Base-by-base conservation (phyloP, 805 yeast species). In the Candida oleophila region DNA sequence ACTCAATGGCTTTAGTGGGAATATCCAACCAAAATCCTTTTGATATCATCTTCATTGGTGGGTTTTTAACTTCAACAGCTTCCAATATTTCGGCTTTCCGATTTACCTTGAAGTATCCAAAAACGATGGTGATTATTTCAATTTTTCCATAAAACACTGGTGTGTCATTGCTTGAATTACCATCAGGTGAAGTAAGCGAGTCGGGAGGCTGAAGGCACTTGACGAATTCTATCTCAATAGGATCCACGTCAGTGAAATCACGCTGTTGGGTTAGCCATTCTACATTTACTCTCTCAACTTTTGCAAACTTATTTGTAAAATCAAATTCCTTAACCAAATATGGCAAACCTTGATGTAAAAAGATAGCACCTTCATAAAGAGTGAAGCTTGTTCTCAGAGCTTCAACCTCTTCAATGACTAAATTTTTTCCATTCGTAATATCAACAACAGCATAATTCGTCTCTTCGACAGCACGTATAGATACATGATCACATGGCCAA, bases 1-100 rank as follows among this genome's bases (percentile, higher is more conserved):
- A 49, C 1, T 81, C 82, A 12, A 91, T 58, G 0, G 89, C 87
- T n/a, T 57, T 56, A 2, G 64, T 59, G 0, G 97, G 96, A 1
- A 94, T 76, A 61, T 94, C 96, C 4, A 94, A 77, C 98, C 98
- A 94, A 32, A 92, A 73, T 0, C 99, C 99, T 51, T 86, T 85
- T 0, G 95, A 82, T 32, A 72, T 63, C 35, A 81, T 72, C 2
- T 73, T 64, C 1, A 86, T 80, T 0, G 97, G 97, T 0, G 97
- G 97, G 55, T 89, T 86, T 45, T 85, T 81, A 0, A 95, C 96
- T 56, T 92, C 97, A 11, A 91, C 91, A 0, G 95, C 91, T 66
- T 94, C 99, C 32, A 94, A 69, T n/a, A 94, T 87, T 51, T 87
- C 82, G 20, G 83, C 81, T 32, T 80, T 74, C 48, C 83, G 77